These are phyloP conservation scores for Terana coerulea DNA, from an alignment of 768 basidiomycete genomes.

Conservation along the genomic window DNA sequence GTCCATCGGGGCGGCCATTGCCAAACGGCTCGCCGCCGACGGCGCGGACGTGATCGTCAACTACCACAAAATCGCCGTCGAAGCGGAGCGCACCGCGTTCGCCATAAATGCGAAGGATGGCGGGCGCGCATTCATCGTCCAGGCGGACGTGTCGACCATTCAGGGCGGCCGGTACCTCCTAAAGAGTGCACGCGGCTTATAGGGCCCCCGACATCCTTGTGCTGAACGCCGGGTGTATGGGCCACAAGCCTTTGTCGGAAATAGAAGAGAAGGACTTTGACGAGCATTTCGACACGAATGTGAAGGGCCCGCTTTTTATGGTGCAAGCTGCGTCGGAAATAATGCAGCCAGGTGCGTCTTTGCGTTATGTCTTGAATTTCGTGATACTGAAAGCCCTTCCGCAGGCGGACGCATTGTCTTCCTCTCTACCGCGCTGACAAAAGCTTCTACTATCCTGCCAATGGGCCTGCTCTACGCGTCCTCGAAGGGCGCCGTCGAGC, in stretches of 20 bases:
- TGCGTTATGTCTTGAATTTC: neutral
- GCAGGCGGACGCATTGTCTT: constrained; percentile 53
- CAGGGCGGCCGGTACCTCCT: constrained; percentile 46
- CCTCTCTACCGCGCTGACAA: constrained; percentile 49
- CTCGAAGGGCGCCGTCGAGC: constrained; percentile 59
- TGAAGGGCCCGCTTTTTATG: constrained; percentile 57
- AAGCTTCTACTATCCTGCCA: constrained; percentile 39
- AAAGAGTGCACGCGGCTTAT: constrained; percentile 44
- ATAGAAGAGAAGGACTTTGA: constrained; percentile 53
- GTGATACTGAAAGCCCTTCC: neutral
- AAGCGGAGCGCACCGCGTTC: constrained; percentile 45
- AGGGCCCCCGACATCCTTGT: constrained; percentile 57
- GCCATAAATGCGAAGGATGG: constrained; percentile 40
- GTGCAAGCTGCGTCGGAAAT: constrained; percentile 42
- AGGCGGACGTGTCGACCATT: constrained; percentile 48
- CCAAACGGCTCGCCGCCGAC: constrained; percentile 46
- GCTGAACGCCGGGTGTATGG: constrained; percentile 57
- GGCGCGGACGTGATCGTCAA: constrained; percentile 59
- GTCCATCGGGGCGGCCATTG: constrained; percentile 55
- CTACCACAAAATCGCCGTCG: constrained; percentile 39
- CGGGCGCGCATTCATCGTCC: constrained; percentile 44
- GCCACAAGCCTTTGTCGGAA: constrained; percentile 43
- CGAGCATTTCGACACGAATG: constrained; percentile 48
- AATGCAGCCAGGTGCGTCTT: constrained; percentile 39
- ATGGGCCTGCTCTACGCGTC: constrained; percentile 49